Evolutionary conservation across 73 alveolate genomes (phyloP), one percentile per base, ranked within the genome.

Genomic region (Urostyla sp.): DNA sequence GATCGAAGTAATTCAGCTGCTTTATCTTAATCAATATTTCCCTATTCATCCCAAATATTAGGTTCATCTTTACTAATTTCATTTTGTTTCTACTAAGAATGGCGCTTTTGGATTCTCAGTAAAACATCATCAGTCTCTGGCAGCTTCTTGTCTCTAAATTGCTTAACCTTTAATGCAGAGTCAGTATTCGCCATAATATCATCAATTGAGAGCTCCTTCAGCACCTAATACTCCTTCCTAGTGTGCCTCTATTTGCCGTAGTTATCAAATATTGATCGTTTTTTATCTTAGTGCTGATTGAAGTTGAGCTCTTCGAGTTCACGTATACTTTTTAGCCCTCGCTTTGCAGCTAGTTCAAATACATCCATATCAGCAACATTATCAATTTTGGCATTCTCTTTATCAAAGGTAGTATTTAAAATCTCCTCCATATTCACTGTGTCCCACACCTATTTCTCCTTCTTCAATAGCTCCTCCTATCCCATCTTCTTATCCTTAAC

Each of bases 151-250:
- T 66, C 80, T 11, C 10, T 4, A 28, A 43, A 66, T 8, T 21
- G 3, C 60, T 18, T 10, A 18, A 21, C 7, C 4, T 20, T 24
- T 37, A 11, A 31, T 5, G 15, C 50, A 3, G 3, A 13, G 8
- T 66, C 27, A 11, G 43, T 6, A 2, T 13, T 40, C 46, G 23
- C 24, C 31, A 66, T 21, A 1, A 66, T 66, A 4, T 66, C 40
- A 4, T 4, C n/a, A 7, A 66, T 21, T 13, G n/a, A n/a, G 30
- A 66, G 49, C 5, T 8, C 8, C 8, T 66, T 66, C 23, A 66
- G 61, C 43, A 4, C 24, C 43, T 66, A 7, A 40, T 66, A 66
- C 8, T 66, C 80, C 27, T 66, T 66, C 28, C 44, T 66, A 37
- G 59, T 37, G 30, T 21, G 46, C 43, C 44, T 66, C 46, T 66